Evolutionary conservation across 169 alveolate genomes (phyloP).

Genomic region (Plasmodium vinckei): DNA sequence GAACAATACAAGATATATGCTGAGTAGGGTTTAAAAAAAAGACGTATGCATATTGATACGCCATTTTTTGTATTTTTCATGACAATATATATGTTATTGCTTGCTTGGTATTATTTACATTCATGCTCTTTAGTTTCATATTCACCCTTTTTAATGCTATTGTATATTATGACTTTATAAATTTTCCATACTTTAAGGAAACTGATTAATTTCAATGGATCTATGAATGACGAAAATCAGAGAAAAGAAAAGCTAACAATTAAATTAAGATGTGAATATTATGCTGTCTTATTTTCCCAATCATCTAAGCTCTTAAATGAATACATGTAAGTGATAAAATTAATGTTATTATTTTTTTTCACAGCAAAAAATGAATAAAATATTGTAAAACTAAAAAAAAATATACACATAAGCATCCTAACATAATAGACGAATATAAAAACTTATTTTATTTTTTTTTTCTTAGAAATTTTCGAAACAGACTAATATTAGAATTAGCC

Average conservation of each 20-base stretch:
- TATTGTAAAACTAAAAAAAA: neutral
- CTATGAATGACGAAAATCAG: slow-evolving; percentile 74
- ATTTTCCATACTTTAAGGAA: slow-evolving; percentile 17
- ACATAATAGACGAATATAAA: neutral
- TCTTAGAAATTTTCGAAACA: slow-evolving; percentile 68
- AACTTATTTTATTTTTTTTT: slow-evolving; percentile 1
- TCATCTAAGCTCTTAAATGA: slow-evolving; percentile 73
- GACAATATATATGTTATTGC: neutral
- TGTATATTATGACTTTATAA: neutral
- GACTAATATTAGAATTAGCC: slow-evolving; percentile 73
- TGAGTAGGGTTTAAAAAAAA: slow-evolving; percentile 34
- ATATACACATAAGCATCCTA: neutral
- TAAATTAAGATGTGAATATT: slow-evolving; percentile 73
- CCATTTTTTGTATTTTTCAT: neutral
- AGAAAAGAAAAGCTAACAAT: slow-evolving; percentile 71
- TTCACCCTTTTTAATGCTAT: neutral
- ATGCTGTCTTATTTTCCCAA: slow-evolving; percentile 73
- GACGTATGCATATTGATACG: neutral
- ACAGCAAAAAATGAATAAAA: neutral
- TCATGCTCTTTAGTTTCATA: neutral
- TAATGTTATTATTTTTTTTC: too few species aligned
- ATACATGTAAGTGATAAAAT: slow-evolving; percentile 54
- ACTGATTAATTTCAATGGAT: slow-evolving; percentile 69
- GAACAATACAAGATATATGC: slow-evolving; percentile 76
- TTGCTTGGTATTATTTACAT: neutral